A percentile compares a stretch with the other conserved stretches of the same genome.
Evolutionary conservation across 345 rosid species (phyloP).

Genomic region (Populus alba): DNA sequence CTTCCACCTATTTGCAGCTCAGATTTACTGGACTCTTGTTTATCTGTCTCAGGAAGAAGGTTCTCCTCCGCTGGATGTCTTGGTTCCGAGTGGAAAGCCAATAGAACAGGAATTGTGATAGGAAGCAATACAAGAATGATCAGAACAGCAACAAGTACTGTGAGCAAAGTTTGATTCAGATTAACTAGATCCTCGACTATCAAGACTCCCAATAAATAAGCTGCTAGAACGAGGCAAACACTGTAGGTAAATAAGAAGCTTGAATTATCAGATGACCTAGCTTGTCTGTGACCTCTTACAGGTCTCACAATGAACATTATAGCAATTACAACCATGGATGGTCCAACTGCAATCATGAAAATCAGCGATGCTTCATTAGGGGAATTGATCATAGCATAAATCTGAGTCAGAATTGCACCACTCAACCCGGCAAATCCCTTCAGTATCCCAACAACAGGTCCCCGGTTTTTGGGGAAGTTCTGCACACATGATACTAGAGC

Average conservation of each 20-base stretch:
- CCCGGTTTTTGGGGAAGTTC: conserved; percentile 94
- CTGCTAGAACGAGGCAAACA: conserved; percentile 78
- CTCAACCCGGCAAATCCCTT: conserved; percentile 98
- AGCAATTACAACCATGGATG: conserved; percentile 65
- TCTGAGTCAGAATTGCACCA: conserved; percentile 89
- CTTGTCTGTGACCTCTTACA: conserved; percentile 88
- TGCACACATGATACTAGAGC: conserved; percentile 93
- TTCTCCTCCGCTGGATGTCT: conserved; percentile 47
- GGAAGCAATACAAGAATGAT: conserved; percentile 66
- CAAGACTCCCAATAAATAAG: conserved; percentile 87
- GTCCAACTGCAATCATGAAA: conserved; percentile 96
- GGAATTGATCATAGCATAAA: conserved; percentile 68
- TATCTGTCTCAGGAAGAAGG: conserved; percentile 48
- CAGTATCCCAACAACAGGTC: conserved; percentile 96
- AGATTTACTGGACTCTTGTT: conserved; percentile 51
- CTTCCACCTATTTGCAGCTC: conserved; percentile 39
- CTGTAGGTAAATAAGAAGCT: conserved; percentile 70
- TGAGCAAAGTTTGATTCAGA: conserved; percentile 50
- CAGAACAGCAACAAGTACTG: conserved; percentile 50
- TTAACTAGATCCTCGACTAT: conserved; percentile 71
- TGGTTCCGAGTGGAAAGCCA: conserved; percentile 50
- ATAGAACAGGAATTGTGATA: conserved; percentile 55
- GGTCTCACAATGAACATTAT: conserved; percentile 92
- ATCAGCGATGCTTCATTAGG: conserved; percentile 80
- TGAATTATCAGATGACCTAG: conserved; percentile 57